These are phyloP conservation scores for Annulohypoxylon truncatum DNA, from an alignment of 2,329 filamentous ascomycete species.

Conservation along the genomic window DNA sequence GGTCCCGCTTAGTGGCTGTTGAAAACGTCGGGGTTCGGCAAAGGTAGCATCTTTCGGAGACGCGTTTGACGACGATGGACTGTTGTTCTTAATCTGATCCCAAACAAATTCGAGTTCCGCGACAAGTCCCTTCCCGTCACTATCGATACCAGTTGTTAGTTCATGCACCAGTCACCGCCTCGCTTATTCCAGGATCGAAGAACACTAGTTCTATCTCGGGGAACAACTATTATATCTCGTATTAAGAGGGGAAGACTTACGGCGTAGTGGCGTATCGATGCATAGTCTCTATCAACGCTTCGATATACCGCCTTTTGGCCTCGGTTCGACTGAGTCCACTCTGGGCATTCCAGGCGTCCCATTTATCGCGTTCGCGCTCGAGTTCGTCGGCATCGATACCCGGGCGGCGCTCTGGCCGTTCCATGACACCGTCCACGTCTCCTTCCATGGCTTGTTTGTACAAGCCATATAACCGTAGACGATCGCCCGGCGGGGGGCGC, in stretches of 20 bases:
- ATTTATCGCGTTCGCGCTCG: constrained; percentile 73
- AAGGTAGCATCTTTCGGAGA: constrained; percentile 60
- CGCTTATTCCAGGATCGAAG: background rate
- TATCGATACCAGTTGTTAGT: constrained; percentile 46
- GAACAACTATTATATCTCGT: background rate
- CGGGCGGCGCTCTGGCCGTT: constrained; percentile 71
- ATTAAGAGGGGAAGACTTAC: constrained; percentile 56
- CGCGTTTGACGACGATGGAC: constrained; percentile 70
- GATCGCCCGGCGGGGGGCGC: constrained; percentile 85
- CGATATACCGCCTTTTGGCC: constrained; percentile 93
- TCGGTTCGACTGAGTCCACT: constrained; percentile 86
- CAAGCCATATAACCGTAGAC: constrained; percentile 93
- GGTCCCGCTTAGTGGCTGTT: constrained; percentile 61
- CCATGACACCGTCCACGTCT: constrained; percentile 94
- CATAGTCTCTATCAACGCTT: constrained; percentile 95
- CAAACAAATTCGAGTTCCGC: constrained; percentile 98
- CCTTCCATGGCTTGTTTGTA: constrained; percentile 99
- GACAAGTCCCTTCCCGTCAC: constrained; percentile 87
- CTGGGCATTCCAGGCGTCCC: constrained; percentile 96
- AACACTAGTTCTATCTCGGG: background rate
- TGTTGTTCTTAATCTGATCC: constrained; percentile 95
- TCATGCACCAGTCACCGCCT: background rate
- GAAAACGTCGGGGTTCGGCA: constrained; percentile 58
- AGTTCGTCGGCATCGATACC: constrained; percentile 65
- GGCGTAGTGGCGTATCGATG: constrained; percentile 91